Conservation (phyloP, 495 filamentous ascomycete species). For the Sordaria brevicollis region DNA sequence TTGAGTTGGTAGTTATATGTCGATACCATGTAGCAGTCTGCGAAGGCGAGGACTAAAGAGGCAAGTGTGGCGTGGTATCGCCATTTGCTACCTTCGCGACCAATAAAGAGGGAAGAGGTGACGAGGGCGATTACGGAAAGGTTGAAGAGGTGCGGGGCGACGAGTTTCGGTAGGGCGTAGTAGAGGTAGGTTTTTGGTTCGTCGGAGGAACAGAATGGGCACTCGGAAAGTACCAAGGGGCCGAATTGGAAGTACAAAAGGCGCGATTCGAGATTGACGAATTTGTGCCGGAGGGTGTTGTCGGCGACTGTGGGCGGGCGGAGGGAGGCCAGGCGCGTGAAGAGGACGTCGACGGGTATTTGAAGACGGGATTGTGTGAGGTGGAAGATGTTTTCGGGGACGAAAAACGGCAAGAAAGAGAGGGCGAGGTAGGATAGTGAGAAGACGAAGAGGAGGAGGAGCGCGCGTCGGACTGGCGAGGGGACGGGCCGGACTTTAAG, state of each 20-base stretch:
- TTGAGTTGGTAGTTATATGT: conserved; percentile 54
- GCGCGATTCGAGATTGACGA: conserved; percentile 59
- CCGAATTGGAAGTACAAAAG: conserved; percentile 79
- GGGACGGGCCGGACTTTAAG: conserved; percentile 50
- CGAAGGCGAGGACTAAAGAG: conserved; percentile 43
- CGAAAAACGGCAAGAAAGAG: conserved; percentile 55
- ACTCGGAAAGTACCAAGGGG: conserved; percentile 56
- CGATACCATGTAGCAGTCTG: conserved; percentile 51
- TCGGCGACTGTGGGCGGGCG: conserved; percentile 58
- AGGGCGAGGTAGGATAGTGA: conserved; percentile 46
- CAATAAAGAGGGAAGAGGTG: conserved; percentile 46
- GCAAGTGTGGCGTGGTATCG: conserved; percentile 57
- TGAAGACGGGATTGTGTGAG: conserved; percentile 72
- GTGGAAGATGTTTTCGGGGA: conserved; percentile 72
- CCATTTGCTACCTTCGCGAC: conserved; percentile 51
- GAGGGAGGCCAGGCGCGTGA: conserved; percentile 59
- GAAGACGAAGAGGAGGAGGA: conserved; percentile 51
- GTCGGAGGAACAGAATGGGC: conserved; percentile 74
- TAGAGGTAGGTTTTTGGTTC: conserved; percentile 61
- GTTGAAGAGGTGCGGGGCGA: conserved; percentile 71
- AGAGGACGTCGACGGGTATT: conserved; percentile 75
- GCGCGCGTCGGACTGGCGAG: conserved; percentile 32
- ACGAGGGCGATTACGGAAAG: conserved; percentile 56
- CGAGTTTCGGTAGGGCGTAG: conserved; percentile 66
- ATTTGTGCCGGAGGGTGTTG: conserved; percentile 50